These are phyloP conservation scores for Delphinella strobiligena DNA, from an alignment of 2,329 filamentous ascomycete species.

Conservation along the genomic window DNA sequence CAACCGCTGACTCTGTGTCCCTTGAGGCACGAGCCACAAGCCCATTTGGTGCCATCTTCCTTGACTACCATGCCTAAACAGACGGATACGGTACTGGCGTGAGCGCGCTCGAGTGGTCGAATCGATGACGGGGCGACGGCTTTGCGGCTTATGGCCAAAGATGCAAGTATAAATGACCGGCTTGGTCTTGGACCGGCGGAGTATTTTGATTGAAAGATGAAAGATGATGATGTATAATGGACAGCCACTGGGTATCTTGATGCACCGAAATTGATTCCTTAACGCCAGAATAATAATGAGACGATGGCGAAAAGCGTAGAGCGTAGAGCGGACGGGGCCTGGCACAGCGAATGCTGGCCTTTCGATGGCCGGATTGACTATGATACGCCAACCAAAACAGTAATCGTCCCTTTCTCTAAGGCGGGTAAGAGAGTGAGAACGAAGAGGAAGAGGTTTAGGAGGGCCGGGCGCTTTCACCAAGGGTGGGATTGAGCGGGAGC, in stretches of 20 bases:
- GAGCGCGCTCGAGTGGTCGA: not conserved
- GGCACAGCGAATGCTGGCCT: not conserved
- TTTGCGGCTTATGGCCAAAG: not conserved
- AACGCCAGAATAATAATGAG: not conserved
- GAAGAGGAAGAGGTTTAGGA: not conserved
- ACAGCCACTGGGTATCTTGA: not conserved
- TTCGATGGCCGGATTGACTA: not conserved
- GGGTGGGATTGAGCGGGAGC: no score
- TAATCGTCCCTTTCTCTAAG: not conserved
- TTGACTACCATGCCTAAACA: constrained; percentile 23
- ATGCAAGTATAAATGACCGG: no score
- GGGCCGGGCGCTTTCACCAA: no score
- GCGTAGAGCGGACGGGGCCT: not conserved
- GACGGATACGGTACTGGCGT: no score
- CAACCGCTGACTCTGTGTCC: constrained; percentile 98
- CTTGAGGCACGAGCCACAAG: constrained; percentile 95
- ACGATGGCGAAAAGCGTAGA: not conserved
- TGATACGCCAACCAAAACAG: not conserved
- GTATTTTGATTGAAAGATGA: no score
- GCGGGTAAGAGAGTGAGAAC: not conserved
- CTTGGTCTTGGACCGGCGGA: no score
- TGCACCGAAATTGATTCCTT: not conserved
- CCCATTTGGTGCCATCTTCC: constrained; percentile 83
- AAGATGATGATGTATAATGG: no score
- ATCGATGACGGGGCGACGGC: not conserved